Percentiles rank a stretch among this genome's conserved stretches.
phyloP scores from a whole-genome alignment of 331 rosid species.

The Quercus lobata region DNA sequence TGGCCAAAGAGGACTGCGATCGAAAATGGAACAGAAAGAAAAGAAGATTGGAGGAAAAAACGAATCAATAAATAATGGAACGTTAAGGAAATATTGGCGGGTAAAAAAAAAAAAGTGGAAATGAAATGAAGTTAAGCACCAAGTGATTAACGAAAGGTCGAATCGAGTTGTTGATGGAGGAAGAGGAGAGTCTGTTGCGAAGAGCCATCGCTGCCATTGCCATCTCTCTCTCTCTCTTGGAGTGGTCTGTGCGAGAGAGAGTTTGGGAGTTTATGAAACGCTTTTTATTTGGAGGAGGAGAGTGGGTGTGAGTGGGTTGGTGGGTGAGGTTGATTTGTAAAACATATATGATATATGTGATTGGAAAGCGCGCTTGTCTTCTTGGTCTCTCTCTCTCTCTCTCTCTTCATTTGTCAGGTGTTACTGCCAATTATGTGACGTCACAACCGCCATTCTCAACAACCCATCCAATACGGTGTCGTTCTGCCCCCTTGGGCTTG shows the following conservation, averaged over 20 bases:
- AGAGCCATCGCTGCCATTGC: slow-evolving; percentile 83
- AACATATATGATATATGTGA: not conserved
- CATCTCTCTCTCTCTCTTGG: slow-evolving; percentile 13
- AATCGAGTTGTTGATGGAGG: slow-evolving; percentile 36
- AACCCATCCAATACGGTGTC: not conserved
- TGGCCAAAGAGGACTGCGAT: slow-evolving; percentile 61
- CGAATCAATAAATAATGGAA: not conserved
- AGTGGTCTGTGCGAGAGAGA: not conserved
- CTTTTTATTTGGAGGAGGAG: too few species aligned
- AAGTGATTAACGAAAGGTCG: slow-evolving; percentile 34
- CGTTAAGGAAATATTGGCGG: not conserved
- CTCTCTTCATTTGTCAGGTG: not conserved
- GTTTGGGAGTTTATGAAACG: not conserved
- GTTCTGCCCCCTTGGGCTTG: not conserved
- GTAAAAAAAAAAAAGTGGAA: not conserved
- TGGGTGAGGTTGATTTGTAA: not conserved
- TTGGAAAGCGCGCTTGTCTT: not conserved
- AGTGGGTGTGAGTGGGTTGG: not conserved
- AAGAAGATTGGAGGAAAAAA: not conserved
- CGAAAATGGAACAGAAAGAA: not conserved
- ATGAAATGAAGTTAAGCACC: slow-evolving; percentile 27
- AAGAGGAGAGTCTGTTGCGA: slow-evolving; percentile 45
- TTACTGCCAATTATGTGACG: not conserved
- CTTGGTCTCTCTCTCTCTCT: too few species aligned
- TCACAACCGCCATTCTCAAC: not conserved